Evolutionary conservation across 1,284 basidiomycete genomes (phyloP), one percentile per base, ranked within the genome.

Genomic region (Papiliotrema nemorosa): DNA sequence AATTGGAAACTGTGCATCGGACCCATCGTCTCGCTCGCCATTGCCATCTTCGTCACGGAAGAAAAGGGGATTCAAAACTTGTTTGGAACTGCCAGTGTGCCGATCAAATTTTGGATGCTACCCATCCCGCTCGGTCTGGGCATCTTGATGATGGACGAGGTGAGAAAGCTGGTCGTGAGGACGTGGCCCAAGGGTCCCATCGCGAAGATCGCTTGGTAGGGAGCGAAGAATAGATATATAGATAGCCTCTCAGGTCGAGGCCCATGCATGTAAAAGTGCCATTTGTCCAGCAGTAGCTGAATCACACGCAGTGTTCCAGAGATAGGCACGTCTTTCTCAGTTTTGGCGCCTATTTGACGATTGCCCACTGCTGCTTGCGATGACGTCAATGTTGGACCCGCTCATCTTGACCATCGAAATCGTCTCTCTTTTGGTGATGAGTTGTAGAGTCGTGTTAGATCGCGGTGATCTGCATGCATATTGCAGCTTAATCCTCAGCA

Each of bases 1-100:
- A 71, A 81, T 55, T 60, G 65, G 36, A 76, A 70, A 45, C 55
- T 78, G 20, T 70, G 81, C 52, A 77, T 77, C 5, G 77, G 80
- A 0, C 78, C 78, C 54, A 47, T 72, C 7, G 48, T 68, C 16
- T 77, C 79, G 1, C 70, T 82, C 4, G 60, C 55, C 22, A 69
- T 80, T 39, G 79, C 67, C 4, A 64, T 74, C 53, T 81, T 79
- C 25, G 45, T 47, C 22, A 47, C 45, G 21, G 35, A 37, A 36
- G 21, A 25, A 31, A 24, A 24, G 20, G 45, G 45, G 13, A n/a
- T 47, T 16, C 45, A 47, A 36, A 9, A 14, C 13, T 21, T 47
- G 34, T 47, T 47, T 29, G 45, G 45, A 22, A 47, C 45, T 34
- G 45, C 45, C 14, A 47, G 34, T 29, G 43, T 45, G 5, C 43